Evolutionary conservation across 2,329 filamentous ascomycete genomes (phyloP).

Genomic region (Pseudogymnoascus sp.): DNA sequence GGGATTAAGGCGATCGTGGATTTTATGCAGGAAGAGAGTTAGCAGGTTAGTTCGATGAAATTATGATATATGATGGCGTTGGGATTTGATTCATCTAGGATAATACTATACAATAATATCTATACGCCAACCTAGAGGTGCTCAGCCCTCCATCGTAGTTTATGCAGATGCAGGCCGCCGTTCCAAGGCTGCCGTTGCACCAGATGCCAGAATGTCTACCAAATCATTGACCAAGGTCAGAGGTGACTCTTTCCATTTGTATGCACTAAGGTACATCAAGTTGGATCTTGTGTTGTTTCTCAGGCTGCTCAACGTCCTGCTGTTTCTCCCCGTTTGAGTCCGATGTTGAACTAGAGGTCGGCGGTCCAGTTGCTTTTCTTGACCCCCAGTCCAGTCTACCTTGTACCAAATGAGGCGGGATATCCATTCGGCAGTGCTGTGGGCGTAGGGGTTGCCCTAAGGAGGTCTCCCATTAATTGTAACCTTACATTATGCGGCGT

Average conservation of each 20-base stretch:
- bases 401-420: background rate
- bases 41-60: background rate
- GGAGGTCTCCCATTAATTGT: background rate
- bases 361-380: background rate
- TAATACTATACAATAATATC: background rate
- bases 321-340: background rate
- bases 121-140: background rate
- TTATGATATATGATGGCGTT: constrained; percentile 4
- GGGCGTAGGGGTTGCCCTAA: background rate
- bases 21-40: constrained; percentile 71
- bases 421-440: background rate
- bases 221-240: background rate
- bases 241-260: background rate
- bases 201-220: background rate
- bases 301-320: background rate
- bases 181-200: background rate
- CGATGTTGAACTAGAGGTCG: background rate
- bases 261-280: background rate
- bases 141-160: background rate
- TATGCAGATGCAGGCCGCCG: background rate
- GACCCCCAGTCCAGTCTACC: background rate
- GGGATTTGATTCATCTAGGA: background rate
- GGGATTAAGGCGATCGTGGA: constrained; percentile 81
- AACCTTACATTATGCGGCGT: background rate
- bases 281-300: background rate